Evolutionary conservation across 169 alveolate species (phyloP).

Genomic region (Pseudocohnilembus persalinus): DNA sequence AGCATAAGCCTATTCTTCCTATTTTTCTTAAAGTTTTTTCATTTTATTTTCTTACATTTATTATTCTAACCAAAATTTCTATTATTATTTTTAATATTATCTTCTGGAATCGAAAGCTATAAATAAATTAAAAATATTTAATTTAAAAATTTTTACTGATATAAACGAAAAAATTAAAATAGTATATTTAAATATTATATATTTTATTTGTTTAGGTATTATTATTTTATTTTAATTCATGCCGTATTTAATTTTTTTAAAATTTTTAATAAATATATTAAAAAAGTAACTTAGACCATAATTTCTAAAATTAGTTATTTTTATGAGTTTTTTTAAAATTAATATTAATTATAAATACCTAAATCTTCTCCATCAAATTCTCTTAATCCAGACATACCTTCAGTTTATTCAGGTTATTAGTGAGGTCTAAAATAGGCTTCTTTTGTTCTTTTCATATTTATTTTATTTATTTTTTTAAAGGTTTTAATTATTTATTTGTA

Average conservation of each 20-base stretch:
- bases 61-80: constrained; percentile 47
- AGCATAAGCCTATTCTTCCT: constrained; percentile 53
- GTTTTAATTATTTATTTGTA: too few relatives aligned
- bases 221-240: too few relatives aligned
- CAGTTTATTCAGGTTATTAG: constrained; percentile 25
- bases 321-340: neutral
- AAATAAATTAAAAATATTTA: neutral
- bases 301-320: too few relatives aligned
- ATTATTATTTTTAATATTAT: constrained; percentile 23
- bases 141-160: neutral
- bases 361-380: constrained; percentile 59
- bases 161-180: too few relatives aligned
- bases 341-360: neutral
- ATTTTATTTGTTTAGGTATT: too few relatives aligned
- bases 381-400: constrained; percentile 46
- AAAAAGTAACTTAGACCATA: too few relatives aligned
- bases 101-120: constrained; percentile 40
- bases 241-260: too few relatives aligned
- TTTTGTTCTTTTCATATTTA: constrained; percentile 47
- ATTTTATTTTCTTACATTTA: constrained; percentile 46
- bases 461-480: too few relatives aligned
- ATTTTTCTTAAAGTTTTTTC: constrained; percentile 26
- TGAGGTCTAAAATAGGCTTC: constrained; percentile 41
- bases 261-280: too few relatives aligned
- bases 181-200: too few relatives aligned